Evolutionary conservation across 345 rosid genomes (phyloP), one percentile per base, ranked within the genome.

Genomic region (Litchi chinensis): DNA sequence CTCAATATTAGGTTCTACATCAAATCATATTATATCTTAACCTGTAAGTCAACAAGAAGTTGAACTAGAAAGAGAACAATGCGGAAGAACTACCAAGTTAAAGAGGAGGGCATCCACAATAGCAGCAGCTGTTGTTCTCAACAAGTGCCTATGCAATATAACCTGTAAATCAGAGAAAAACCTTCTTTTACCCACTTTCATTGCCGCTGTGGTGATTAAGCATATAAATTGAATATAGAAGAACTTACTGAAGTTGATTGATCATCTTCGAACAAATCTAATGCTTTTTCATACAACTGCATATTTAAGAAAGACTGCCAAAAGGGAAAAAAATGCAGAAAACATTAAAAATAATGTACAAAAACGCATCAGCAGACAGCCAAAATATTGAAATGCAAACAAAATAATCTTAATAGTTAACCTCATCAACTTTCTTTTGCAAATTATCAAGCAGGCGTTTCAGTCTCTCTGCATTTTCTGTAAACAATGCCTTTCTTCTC

Each of bases 371-470:
- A 67, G 18, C 41, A 59, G 39, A 81, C 52, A n/a, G 54, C 63
- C 70, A 70, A 81, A 46, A 66, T 40, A 68, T 21, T 54, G 28
- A 44, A 6, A 71, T 65, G 60, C 39, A 40, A 67, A 75, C 76
- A 76, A 60, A 65, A 86, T 62, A 48, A 71, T 69, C 37, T 76
- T 18, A 46, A 71, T n/a, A 81, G 78, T 81, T 70, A 73, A 95
- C 99, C 98, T 96, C 99, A 80, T 96, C 98, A 70, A 96, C 85
- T 84, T 92, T 90, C 87, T 89, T 92, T 85, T 93, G 99, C 88
- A 92, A 82, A 85, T 90, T 84, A 88, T 92, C 97, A 79, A 91
- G 90, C 90, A 93, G 68, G 39, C 73, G 85, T 76, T 83, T 96
- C 86, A 91, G 87, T 87, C 85, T 91, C 82, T 92, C 96, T 80